These are phyloP conservation scores for Colletotrichum cuscutae DNA, from an alignment of 2,329 filamentous ascomycete genomes.

Conservation along the genomic window DNA sequence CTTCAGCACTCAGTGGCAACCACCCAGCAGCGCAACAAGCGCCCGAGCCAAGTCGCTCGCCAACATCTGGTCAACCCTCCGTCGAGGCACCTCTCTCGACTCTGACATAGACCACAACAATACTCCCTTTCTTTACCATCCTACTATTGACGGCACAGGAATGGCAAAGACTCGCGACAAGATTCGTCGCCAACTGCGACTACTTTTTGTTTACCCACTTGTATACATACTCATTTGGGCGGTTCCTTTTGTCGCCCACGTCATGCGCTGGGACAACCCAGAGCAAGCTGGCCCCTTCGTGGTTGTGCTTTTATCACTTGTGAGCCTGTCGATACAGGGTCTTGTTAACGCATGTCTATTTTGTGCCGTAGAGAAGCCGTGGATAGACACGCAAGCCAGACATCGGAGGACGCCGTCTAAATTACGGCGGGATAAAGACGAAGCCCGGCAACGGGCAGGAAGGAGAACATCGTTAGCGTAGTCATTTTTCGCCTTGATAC, in stretches of 20 bases:
- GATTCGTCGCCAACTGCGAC: slow-evolving; percentile 74
- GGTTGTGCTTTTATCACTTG: slow-evolving; percentile 63
- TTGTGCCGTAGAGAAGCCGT: slow-evolving; percentile 75
- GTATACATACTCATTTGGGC: slow-evolving; percentile 80
- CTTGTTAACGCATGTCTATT: slow-evolving; percentile 76
- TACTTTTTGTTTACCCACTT: slow-evolving; percentile 80
- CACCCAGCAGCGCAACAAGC: slow-evolving; percentile 21
- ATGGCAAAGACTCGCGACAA: slow-evolving; percentile 58
- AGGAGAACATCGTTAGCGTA: slow-evolving; percentile 29
- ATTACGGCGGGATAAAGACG: slow-evolving; percentile 24
- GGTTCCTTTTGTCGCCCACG: slow-evolving; percentile 74
- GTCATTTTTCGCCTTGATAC: slow-evolving; percentile 29
- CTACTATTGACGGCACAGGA: slow-evolving; percentile 39
- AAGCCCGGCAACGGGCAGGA: slow-evolving; percentile 23
- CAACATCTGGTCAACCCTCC: slow-evolving; percentile 40
- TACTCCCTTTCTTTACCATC: slow-evolving; percentile 31
- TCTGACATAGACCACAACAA: slow-evolving; percentile 31
- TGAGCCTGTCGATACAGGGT: slow-evolving; percentile 73
- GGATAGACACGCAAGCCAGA: slow-evolving; percentile 49
- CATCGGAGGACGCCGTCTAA: slow-evolving; percentile 24
- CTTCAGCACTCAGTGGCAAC: slow-evolving; percentile 21
- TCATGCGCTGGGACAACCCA: slow-evolving; percentile 62
- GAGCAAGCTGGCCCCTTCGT: slow-evolving; percentile 55
- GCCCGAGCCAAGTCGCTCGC: slow-evolving; percentile 38
- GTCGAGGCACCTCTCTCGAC: slow-evolving; percentile 33